These are phyloP conservation scores for Alternaria novae-zelandiae DNA, from an alignment of 2,329 filamentous ascomycete genomes.

Conservation along the genomic window DNA sequence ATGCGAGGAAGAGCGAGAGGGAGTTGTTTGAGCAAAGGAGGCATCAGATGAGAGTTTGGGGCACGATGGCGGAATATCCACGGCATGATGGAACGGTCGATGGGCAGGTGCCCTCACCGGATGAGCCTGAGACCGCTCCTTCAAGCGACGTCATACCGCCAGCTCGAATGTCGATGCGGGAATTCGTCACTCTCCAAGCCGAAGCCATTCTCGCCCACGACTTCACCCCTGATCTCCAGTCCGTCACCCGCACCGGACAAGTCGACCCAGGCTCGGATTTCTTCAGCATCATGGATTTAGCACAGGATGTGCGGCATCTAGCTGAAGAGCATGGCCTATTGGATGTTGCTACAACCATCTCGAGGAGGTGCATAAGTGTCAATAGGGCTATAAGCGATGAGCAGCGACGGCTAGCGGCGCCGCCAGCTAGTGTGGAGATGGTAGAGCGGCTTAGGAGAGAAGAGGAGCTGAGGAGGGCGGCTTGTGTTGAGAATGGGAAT, in stretches of 20 bases:
- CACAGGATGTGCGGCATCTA: not conserved
- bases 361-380: not conserved
- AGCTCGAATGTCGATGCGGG: not conserved
- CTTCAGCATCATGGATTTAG: not conserved
- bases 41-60: not conserved
- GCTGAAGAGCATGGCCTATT: not conserved
- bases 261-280: not conserved
- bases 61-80: not conserved
- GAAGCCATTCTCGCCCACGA: not conserved
- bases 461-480: not conserved
- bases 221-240: not conserved
- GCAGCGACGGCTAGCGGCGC: not conserved
- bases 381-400: not conserved
- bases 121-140: not conserved
- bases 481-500: not conserved
- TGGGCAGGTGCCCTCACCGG: not conserved
- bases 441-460: not conserved
- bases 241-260: not conserved
- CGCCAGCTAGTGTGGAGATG: not conserved
- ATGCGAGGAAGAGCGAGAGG: not conserved
- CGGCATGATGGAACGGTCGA: not conserved
- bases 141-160: not conserved
- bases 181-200: not conserved
- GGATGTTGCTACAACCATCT: not conserved
- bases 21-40: not conserved